Conservation (phyloP, 192 early-diverging fungal species). For the Spizellomyces punctatus region DNA sequence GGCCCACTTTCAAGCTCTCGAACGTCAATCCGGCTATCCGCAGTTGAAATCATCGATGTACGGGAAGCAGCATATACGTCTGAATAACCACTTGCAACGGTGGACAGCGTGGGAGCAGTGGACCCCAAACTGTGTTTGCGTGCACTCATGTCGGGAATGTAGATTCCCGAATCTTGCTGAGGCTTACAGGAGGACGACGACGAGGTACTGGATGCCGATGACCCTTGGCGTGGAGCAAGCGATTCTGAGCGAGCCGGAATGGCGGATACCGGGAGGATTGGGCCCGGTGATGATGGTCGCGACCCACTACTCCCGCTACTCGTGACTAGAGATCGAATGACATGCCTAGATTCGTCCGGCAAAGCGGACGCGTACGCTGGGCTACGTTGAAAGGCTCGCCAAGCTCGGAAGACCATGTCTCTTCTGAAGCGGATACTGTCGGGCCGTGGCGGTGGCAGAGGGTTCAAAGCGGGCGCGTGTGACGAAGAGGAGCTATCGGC, state of each 20-base stretch:
- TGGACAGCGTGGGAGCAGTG: neutral
- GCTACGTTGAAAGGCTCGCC: conserved; percentile 15
- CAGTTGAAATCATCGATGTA: too few relatives aligned
- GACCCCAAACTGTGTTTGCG: neutral
- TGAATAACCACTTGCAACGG: too few relatives aligned
- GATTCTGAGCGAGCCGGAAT: conserved; percentile 10
- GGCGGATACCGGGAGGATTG: neutral
- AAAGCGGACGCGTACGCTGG: neutral
- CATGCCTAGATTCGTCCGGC: conserved; percentile 8
- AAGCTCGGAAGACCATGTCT: conserved; percentile 25
- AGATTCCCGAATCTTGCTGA: neutral
- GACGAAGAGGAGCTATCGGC: too few relatives aligned
- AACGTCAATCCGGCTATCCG: neutral
- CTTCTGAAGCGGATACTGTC: conserved; percentile 27
- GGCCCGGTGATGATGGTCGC: neutral
- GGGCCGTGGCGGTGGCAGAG: conserved; percentile 10
- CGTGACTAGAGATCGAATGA: conserved; percentile 12
- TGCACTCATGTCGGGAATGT: neutral
- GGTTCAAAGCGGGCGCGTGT: neutral
- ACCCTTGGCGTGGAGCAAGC: neutral
- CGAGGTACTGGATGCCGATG: neutral
- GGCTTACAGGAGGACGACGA: neutral
- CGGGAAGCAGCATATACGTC: neutral
- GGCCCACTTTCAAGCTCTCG: neutral
- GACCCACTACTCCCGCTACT: conserved; percentile 7